Evolutionary conservation across 2,329 filamentous ascomycete genomes (phyloP).

Genomic region (Ophiosphaerella herpotricha): DNA sequence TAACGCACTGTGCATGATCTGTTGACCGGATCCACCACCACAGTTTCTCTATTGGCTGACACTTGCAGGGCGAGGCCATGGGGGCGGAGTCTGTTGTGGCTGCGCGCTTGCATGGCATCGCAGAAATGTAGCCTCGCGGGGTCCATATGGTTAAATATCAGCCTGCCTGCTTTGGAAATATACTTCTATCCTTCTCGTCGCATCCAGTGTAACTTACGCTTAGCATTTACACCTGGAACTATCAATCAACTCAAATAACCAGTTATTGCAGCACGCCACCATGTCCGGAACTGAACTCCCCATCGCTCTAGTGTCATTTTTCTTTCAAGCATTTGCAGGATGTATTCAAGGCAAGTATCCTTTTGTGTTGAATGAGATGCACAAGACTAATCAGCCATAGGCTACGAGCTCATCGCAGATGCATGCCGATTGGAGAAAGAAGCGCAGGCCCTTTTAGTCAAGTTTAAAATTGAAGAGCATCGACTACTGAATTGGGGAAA

Average conservation of each 20-base stretch:
- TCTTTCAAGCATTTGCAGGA: conserved; percentile 45
- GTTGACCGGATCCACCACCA: conserved; percentile 14
- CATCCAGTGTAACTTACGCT: background rate
- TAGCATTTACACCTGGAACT: background rate
- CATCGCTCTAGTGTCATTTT: conserved; percentile 37
- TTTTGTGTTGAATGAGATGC: background rate
- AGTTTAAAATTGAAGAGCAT: conserved; percentile 45
- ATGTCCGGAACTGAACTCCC: conserved; percentile 27
- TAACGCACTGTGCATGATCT: background rate
- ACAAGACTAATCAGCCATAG: conserved; percentile 12
- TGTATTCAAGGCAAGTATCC: conserved; percentile 36
- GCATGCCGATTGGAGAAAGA: conserved; percentile 39
- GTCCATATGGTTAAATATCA: conserved; percentile 18
- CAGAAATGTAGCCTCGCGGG: conserved; percentile 18
- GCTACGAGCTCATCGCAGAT: conserved; percentile 46
- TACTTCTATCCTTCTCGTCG: background rate
- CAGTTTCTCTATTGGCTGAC: conserved; percentile 15
- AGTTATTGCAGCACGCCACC: background rate
- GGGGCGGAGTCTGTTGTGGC: conserved; percentile 36
- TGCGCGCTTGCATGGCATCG: conserved; percentile 14
- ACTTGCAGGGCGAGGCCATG: conserved; percentile 18
- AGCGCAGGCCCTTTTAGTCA: conserved; percentile 42
- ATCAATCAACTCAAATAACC: background rate
- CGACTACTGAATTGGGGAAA: conserved; percentile 46
- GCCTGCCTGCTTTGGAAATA: conserved; percentile 9